Base-by-base conservation (phyloP, 1,139 yeast genomes). In the Pichia sp. region DNA sequence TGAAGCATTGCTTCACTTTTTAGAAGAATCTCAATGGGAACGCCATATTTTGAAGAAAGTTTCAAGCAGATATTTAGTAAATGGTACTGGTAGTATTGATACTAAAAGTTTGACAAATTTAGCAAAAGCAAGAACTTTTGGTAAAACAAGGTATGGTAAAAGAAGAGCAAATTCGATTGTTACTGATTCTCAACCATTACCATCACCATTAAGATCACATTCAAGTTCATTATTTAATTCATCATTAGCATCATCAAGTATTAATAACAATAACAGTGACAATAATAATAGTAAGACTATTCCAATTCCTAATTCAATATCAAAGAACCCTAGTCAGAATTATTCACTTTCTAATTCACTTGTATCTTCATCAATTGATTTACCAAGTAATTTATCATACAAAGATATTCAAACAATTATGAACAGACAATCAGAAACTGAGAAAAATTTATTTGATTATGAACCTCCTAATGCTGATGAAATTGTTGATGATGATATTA, bases 101-200 rank as follows among this genome's bases (percentile, higher is more conserved):
- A 51, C 52, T 2, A 44, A 43, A 27, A 39, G 48, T 22, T 43
- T 50, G 22, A 44, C 50, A 22, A 40, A 36, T 47, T 36, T 45
- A 12, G 34, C 48, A 12, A 52, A 45, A 30, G 46, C 44, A 11
- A 46, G 48, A 30, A 53, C 55, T 34, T 52, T 52, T 41, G 47
- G 63, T 29, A 55, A 56, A 37, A 55, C 73, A 33, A 46, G 63
- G 22, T 54, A 52, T 26, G 70, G 87, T 26, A 73, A 47, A 28
- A 40, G 34, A 16, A 39, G 96, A 57, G 68, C 95, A 40, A 80
- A 80, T 51, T 81, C 95, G 0, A 66, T 87, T 35, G 82, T 90
- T 41, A 86, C 95, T 0, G 96, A 63, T 2, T 68, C 73, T 7
- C 69, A 66, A 42, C 73, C 72, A 4, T 53, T 68, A 12, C 70